A percentile compares a stretch with the other conserved stretches of the same genome.
Conservation (phyloP, 257 asterid genomes). For the Eucommia ulmoides region DNA sequence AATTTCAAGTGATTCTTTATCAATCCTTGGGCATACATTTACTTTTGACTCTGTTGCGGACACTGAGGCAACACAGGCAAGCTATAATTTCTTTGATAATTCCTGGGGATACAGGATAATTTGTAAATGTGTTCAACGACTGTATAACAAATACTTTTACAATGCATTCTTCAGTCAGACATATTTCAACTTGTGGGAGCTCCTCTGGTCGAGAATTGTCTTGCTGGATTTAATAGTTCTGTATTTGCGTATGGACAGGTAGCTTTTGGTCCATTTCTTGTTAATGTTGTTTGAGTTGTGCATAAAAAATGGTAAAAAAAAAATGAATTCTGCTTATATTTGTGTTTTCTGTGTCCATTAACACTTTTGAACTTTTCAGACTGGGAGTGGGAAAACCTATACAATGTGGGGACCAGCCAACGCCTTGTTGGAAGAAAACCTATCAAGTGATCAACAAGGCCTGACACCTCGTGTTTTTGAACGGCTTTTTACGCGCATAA, state of each 20-base stretch:
- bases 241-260: constrained; percentile 99
- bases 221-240: constrained; percentile 95
- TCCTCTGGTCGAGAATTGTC: constrained; percentile 91
- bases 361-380: constrained; percentile 54
- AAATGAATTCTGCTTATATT: too few relatives aligned
- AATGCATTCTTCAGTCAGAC: constrained; percentile 40
- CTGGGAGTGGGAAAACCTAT: constrained; percentile 98
- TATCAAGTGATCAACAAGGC: constrained; percentile 59
- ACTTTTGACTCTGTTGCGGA: constrained; percentile 88
- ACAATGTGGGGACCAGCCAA: constrained; percentile 97
- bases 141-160: too few relatives aligned
- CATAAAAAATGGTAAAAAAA: too few relatives aligned
- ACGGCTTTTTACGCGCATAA: constrained; percentile 62
- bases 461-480: constrained; percentile 91
- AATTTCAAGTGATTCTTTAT: constrained; percentile 49
- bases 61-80: constrained; percentile 69
- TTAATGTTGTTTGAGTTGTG: constrained; percentile 1
- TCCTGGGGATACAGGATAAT: too few relatives aligned
- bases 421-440: constrained; percentile 52
- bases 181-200: constrained; percentile 90
- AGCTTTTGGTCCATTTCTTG: constrained; percentile 4
- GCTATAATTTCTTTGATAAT: constrained; percentile 11
- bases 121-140: too few relatives aligned
- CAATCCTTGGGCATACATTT: constrained; percentile 68
- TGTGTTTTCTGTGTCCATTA: too few relatives aligned